Base-by-base conservation (phyloP, 192 early-diverging fungal genomes). In the Coemansia sp. region DNA sequence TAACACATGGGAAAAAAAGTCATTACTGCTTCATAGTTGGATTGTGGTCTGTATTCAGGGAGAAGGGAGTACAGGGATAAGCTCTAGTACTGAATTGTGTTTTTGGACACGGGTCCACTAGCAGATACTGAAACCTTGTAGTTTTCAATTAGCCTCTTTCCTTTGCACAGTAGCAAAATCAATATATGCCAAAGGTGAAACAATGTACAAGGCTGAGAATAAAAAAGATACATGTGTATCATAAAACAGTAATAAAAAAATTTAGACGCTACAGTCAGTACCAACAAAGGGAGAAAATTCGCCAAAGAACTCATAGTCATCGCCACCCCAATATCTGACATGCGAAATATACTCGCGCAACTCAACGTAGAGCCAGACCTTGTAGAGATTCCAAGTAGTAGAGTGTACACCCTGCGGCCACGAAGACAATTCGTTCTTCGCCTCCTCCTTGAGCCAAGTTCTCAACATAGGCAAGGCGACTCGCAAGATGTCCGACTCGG, bases 401-500 rank as follows among this genome's bases (percentile, higher is more conserved):
- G 59, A 44, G 20, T 38, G 57, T 33, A 60, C 49, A 10, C 52
- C 22, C 52, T 54, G 57, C 4, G 57, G 57, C 41, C 72, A 54
- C 13, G 67, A 42, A 5, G 76, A 40, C 43, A 82, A 55, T 40
- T 84, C 77, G 22, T 33, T 68, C 41, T 41, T 44, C 10, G 81
- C 77, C 59, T 84, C 82, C 3, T 79, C 77, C 55, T 46, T 71
- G 36, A 78, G 66, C 77, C 82, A 88, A 9, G 87, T 80, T 61
- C 93, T 72, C 16, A 94, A 74, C 42, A 94, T 89, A 0, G 93
- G 93, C 55, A 93, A 63, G 6, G 93, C 91, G 15, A 84, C 91
- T 55, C 94, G 90, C 73, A 99, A 86, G 31, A 99, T 85, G 79
- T 99, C 97, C 24, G 97, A 86, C 10, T 95, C 89, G 0, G 95